Base-by-base conservation (phyloP, 371 early-diverging fungal species). In the Mucor plumbeus region DNA sequence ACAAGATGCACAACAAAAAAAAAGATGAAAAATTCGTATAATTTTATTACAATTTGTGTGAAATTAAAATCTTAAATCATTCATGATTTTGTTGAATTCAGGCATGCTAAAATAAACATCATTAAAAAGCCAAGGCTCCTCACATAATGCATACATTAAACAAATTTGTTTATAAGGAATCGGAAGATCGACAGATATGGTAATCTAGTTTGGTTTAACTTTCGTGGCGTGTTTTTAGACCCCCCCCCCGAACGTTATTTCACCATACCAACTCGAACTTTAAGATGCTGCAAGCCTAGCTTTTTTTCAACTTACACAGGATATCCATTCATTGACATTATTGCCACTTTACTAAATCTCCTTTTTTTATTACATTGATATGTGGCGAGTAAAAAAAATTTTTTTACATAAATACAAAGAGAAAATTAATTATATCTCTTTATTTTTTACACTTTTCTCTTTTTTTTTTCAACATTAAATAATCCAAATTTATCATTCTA, bases 181-280 rank as follows among this genome's bases (percentile, higher is more conserved):
- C 63, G 63, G 63, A 54, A 39, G 63, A 63, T 53, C 54, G 63
- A 63, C 63, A 53, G 54, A 53, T 63, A 39, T 54, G 54, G 63
- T 54, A 63, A 40, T 53, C 53, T 17, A 34, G 56, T 36, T 15
- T 38, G 38, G 1, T 38, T 38, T 11, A 38, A 1, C 38, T 11
- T 7, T 53, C 53, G 53, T 53, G 53, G 53, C 53, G 53, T 53
- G 53, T 53, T 26, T 11, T 4, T 14, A 5, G 4, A 4, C 13
- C 53, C 53, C 53, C 53, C 53, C 26, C 53, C 53, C 53, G 10
- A 31, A 14, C 11, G 53, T 26, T 53, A 50, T 13, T 14, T 9
- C 1, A 31, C 53, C 53, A 53, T 53, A 31, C 53, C 53, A 53
- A 31, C 31, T 31, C 14, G 53, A 53, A 26, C 53, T 47, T 47